These are phyloP conservation scores for Yamadazyma paraphyllophila DNA, from an alignment of 805 yeast genomes.

Conservation along the genomic window DNA sequence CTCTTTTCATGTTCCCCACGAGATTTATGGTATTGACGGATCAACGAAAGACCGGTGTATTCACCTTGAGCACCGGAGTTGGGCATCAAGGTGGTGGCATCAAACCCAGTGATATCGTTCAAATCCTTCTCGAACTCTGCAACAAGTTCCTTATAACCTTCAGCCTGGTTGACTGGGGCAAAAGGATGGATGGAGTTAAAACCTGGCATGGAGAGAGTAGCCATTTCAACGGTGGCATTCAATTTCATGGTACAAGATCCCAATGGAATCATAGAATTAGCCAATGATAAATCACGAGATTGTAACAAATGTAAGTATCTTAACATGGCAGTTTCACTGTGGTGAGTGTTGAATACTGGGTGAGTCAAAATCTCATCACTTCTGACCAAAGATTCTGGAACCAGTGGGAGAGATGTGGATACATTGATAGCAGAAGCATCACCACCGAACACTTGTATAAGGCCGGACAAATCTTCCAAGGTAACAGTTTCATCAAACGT, in stretches of 20 bases:
- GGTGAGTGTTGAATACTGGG: constrained; percentile 81
- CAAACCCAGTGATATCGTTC: constrained; percentile 90
- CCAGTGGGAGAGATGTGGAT: constrained; percentile 11
- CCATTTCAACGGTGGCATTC: constrained; percentile 93
- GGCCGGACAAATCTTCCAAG: constrained; percentile 53
- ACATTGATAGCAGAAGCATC: constrained; percentile 13
- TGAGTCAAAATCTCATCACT: constrained; percentile 61
- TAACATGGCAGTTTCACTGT: constrained; percentile 92
- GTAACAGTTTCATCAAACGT: constrained; percentile 89
- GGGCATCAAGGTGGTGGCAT: constrained; percentile 88
- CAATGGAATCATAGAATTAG: constrained; percentile 94
- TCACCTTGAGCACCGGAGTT: constrained; percentile 99
- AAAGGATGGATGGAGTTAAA: constrained; percentile 89
- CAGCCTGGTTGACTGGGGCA: constrained; percentile 85
- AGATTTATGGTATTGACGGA: constrained; percentile 69
- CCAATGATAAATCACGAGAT: constrained; percentile 83
- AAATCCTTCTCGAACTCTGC: constrained; percentile 78
- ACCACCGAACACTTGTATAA: constrained; percentile 26
- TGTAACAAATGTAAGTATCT: constrained; percentile 86
- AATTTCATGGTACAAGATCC: constrained; percentile 99
- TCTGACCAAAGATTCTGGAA: constrained; percentile 52
- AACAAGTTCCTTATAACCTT: constrained; percentile 77
- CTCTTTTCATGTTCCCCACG: constrained; percentile 66
- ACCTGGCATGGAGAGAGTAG: constrained; percentile 92
- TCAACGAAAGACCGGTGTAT: constrained; percentile 88